Percentiles rank a stretch among this genome's conserved stretches.
phyloP scores from a whole-genome alignment of 2,329 filamentous ascomycete species.

The Aphanocladium album region DNA sequence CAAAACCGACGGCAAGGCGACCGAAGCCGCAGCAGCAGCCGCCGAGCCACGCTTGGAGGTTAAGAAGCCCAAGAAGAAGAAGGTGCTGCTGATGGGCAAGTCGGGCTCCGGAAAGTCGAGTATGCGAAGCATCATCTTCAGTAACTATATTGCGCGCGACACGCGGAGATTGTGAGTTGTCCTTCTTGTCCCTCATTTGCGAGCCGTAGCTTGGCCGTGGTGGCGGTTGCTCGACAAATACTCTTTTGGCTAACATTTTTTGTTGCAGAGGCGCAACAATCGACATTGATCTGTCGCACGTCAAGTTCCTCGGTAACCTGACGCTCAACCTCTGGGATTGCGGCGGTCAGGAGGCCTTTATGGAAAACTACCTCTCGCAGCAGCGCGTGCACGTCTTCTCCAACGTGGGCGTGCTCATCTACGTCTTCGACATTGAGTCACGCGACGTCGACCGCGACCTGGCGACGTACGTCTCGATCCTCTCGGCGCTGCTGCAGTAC shows the following conservation, averaged over 20 bases:
- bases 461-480: conserved; percentile 85
- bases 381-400: conserved; percentile 96
- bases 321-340: conserved; percentile 99
- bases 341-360: conserved; percentile 96
- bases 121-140: conserved; percentile 98
- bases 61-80: conserved; percentile 76
- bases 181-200: background rate
- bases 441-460: conserved; percentile 91
- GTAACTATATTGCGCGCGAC: conserved; percentile 96
- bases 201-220: too few species aligned
- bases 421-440: conserved; percentile 98
- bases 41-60: conserved; percentile 44
- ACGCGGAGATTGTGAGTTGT: conserved; percentile 67
- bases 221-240: too few species aligned
- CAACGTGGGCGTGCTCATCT: conserved; percentile 94
- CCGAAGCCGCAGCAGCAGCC: conserved; percentile 21
- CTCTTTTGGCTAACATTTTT: background rate
- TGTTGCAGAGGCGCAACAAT: conserved; percentile 74
- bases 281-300: conserved; percentile 96
- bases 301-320: conserved; percentile 97
- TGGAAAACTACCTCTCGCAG: conserved; percentile 95
- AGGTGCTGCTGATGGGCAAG: conserved; percentile 88
- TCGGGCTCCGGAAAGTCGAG: conserved; percentile 96
- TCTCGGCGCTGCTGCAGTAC: conserved; percentile 82
- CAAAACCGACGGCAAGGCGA: conserved; percentile 27